Percentiles rank a stretch among this genome's conserved stretches.
Conservation (phyloP, 164 flowering plant species). For the Platanus orientalis region DNA sequence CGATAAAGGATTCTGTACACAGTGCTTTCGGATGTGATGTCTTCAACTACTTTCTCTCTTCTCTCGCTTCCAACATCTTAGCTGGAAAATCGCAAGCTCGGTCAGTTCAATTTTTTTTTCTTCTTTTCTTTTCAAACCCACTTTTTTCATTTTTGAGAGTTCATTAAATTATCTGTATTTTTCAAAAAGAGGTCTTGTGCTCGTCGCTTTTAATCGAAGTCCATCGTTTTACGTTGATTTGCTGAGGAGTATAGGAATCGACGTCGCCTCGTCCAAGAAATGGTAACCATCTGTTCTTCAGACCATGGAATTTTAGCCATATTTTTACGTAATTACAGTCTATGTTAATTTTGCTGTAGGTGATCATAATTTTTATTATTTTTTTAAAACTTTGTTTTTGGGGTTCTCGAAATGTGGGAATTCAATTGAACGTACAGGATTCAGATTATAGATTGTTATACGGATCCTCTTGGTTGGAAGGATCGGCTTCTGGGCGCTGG, state of each 20-base stretch:
- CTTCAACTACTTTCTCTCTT: constrained; percentile 52
- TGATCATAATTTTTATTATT: too few species aligned
- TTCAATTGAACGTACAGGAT: constrained; percentile 38
- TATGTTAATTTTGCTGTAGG: background rate
- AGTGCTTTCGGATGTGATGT: constrained; percentile 52
- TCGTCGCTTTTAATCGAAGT: constrained; percentile 58
- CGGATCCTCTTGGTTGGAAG: constrained; percentile 96
- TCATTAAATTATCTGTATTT: background rate
- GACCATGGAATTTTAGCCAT: background rate
- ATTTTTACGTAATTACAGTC: background rate
- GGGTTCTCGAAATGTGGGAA: background rate
- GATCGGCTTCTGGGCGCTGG: constrained; percentile 28
- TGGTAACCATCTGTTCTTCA: constrained; percentile 28
- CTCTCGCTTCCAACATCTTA: constrained; percentile 44
- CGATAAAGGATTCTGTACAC: constrained; percentile 57
- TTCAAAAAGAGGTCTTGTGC: constrained; percentile 57
- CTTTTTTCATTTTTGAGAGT: background rate
- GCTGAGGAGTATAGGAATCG: constrained; percentile 48
- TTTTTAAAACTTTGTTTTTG: background rate
- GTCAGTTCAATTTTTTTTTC: constrained; percentile 26
- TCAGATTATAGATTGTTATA: constrained; percentile 74
- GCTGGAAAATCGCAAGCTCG: constrained; percentile 66
- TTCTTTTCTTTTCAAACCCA: background rate
- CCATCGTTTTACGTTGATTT: constrained; percentile 60
- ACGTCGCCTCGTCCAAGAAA: constrained; percentile 30